Evolutionary conservation across 768 basidiomycete genomes (phyloP).

Genomic region (Mycena filopes): DNA sequence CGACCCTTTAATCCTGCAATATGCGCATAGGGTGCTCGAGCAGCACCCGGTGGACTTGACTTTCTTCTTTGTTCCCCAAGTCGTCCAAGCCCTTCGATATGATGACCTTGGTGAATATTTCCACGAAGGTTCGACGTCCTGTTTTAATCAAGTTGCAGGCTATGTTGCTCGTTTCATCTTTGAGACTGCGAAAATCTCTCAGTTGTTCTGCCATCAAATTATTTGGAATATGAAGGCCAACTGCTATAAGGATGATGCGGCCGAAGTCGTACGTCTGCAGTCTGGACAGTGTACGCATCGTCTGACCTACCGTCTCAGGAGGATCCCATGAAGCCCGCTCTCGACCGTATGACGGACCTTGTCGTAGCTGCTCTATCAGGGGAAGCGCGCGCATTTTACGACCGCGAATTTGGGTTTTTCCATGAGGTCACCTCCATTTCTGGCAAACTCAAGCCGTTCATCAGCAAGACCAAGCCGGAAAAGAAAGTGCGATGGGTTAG

Average conservation of each 20-base stretch:
- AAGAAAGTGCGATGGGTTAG: conserved; percentile 76
- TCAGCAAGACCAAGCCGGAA: conserved; percentile 94
- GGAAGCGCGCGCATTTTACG: conserved; percentile 88
- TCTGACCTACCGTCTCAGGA: conserved; percentile 60
- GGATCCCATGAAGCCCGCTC: conserved; percentile 94
- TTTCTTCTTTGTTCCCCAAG: conserved; percentile 99
- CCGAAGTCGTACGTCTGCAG: conserved; percentile 71
- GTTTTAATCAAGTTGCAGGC: conserved; percentile 55
- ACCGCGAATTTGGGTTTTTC: conserved; percentile 96
- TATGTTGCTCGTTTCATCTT: conserved; percentile 96
- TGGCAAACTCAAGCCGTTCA: conserved; percentile 95
- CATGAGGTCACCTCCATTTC: conserved; percentile 97
- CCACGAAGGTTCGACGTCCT: background rate
- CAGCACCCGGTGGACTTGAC: conserved; percentile 95
- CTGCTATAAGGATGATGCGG: conserved; percentile 90
- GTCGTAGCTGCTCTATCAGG: conserved; percentile 91
- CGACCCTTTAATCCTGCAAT: conserved; percentile 91
- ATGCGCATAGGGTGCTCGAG: conserved; percentile 93
- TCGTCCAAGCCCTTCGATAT: conserved; percentile 93
- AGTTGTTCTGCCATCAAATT: conserved; percentile 98
- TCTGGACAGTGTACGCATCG: background rate
- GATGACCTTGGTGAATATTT: conserved; percentile 79
- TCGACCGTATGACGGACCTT: conserved; percentile 85
- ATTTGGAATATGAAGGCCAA: conserved; percentile 99
- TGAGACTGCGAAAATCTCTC: conserved; percentile 96